Conservation (phyloP, 345 rosid species). For the Anastatica hierochuntica region DNA sequence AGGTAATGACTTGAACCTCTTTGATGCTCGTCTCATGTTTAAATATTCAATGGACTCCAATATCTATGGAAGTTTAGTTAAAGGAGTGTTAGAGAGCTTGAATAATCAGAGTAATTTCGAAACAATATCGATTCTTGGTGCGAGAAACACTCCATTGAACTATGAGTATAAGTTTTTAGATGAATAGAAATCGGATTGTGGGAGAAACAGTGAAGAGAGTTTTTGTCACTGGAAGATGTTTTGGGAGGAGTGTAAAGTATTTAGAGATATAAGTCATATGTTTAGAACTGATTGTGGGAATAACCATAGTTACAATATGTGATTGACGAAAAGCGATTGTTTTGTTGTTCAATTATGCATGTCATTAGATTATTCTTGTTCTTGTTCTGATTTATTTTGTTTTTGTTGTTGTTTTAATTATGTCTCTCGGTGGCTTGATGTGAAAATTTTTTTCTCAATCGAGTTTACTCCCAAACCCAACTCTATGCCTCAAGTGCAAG, state of each 20-base stretch:
- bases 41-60: slow-evolving; percentile 36
- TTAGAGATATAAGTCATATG: slow-evolving; percentile 21
- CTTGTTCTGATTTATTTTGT: no score
- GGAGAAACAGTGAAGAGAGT: slow-evolving; percentile 26
- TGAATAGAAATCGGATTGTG: slow-evolving; percentile 23
- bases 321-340: no score
- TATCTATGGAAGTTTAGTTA: slow-evolving; percentile 48
- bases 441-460: no score
- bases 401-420: no score
- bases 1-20: slow-evolving; percentile 23
- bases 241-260: slow-evolving; percentile 34
- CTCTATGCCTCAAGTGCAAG: no score
- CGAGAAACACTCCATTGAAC: slow-evolving; percentile 31
- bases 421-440: no score
- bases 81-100: slow-evolving; percentile 51
- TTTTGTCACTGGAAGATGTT: slow-evolving; percentile 21
- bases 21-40: slow-evolving; percentile 49
- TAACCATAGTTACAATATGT: slow-evolving; percentile 32
- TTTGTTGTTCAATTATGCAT: no score
- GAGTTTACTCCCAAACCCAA: no score
- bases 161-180: slow-evolving; percentile 46
- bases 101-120: slow-evolving; percentile 31
- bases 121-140: slow-evolving; percentile 51
- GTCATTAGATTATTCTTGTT: no score
- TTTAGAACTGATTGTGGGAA: slow-evolving; percentile 35